Conservation (phyloP, 306 rosid species). For the Pyrus bretschneideri region DNA sequence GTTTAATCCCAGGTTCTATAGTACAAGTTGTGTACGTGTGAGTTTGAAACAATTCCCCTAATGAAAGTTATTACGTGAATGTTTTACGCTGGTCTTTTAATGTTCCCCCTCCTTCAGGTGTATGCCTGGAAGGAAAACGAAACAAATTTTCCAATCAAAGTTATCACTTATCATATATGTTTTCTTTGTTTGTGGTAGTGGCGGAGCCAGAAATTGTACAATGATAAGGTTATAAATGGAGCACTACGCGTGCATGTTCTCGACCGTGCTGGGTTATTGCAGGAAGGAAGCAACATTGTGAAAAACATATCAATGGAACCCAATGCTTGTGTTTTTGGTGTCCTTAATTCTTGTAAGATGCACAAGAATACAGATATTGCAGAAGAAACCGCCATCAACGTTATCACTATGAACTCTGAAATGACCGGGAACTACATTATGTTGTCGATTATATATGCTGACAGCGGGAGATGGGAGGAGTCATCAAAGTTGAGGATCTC, state of each 20-base stretch:
- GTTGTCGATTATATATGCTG: conserved; percentile 74
- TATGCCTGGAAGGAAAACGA: no score
- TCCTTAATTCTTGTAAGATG: conserved; percentile 67
- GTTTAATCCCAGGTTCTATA: no score
- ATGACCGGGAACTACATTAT: conserved; percentile 64
- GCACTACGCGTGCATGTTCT: conserved; percentile 47
- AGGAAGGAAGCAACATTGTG: conserved; percentile 58
- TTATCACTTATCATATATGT: no score
- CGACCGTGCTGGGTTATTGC: conserved; percentile 77
- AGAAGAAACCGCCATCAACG: conserved; percentile 43
- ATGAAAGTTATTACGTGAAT: no score
- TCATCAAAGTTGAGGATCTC: conserved; percentile 68
- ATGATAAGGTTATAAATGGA: no score
- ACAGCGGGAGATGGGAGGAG: conserved; percentile 74
- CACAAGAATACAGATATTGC: conserved; percentile 46
- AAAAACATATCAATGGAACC: conserved; percentile 69
- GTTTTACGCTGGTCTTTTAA: no score
- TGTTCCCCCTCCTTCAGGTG: no score
- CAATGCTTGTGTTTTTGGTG: conserved; percentile 70
- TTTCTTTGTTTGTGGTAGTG: no score
- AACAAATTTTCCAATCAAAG: no score
- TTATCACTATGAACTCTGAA: conserved; percentile 35
- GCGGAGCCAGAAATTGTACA: no score
- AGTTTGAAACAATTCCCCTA: no score
- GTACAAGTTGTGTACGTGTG: no score